Conservation (phyloP, 176 grass and related monocot species). For the Aegilops umbellulata region DNA sequence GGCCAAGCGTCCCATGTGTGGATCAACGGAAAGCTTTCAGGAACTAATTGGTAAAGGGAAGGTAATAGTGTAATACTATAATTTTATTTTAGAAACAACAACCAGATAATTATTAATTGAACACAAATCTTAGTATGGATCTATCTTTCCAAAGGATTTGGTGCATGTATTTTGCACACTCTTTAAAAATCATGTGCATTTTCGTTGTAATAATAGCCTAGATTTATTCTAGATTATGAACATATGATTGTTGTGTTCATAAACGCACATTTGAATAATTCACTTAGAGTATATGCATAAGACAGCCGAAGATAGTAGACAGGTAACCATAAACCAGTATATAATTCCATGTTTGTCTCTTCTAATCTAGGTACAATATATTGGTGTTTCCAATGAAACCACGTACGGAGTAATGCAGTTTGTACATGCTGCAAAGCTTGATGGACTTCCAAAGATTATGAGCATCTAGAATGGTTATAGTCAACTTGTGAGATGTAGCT, state of each 20-base stretch:
- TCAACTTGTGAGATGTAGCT: too few species aligned
- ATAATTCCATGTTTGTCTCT: too few species aligned
- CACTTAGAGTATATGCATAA: not conserved
- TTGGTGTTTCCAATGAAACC: too few species aligned
- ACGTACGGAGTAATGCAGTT: too few species aligned
- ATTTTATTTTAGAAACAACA: not conserved
- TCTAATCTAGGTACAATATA: too few species aligned
- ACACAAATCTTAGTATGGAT: not conserved
- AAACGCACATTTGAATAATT: not conserved
- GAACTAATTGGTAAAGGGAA: constrained; percentile 84
- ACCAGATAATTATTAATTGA: too few species aligned
- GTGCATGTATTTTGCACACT: not conserved
- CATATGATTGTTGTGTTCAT: not conserved
- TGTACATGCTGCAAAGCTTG: too few species aligned
- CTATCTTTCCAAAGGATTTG: not conserved
- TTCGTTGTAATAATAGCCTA: not conserved
- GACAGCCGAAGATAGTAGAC: too few species aligned
- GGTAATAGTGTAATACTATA: constrained; percentile 29
- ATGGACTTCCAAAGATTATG: too few species aligned
- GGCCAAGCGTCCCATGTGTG: constrained; percentile 64
- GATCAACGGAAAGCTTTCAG: constrained; percentile 67
- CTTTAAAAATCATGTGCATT: not conserved
- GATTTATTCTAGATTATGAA: not conserved
- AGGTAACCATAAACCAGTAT: too few species aligned
- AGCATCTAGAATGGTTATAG: too few species aligned